Conservation (phyloP, 1,139 yeast genomes). For the Candida dubliniensis region DNA sequence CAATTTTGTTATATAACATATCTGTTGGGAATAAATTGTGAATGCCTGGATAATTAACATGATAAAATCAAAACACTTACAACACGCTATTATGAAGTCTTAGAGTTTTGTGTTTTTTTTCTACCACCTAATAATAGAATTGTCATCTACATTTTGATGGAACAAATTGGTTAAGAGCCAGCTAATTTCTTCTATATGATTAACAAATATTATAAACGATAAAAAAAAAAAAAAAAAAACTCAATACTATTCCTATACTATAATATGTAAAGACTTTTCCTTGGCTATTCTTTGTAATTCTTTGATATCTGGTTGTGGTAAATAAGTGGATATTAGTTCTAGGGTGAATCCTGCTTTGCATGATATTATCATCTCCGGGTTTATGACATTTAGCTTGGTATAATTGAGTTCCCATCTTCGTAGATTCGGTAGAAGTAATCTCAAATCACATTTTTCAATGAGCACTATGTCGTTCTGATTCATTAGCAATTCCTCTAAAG, state of each 20-base stretch:
- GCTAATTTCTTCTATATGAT: no score
- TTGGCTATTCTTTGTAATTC: slow-evolving; percentile 9
- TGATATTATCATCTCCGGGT: slow-evolving; percentile 15
- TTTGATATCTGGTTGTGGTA: slow-evolving; percentile 8
- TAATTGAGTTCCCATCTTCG: slow-evolving; percentile 16
- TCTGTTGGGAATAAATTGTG: no score
- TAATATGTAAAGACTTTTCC: slow-evolving; percentile 4
- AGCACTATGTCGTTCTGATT: slow-evolving; percentile 15
- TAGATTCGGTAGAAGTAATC: slow-evolving; percentile 20
- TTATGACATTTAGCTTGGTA: slow-evolving; percentile 16
- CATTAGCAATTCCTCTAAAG: slow-evolving; percentile 24
- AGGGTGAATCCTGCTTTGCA: slow-evolving; percentile 12
- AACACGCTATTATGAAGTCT: no score
- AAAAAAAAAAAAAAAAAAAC: no score
- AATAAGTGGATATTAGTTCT: slow-evolving; percentile 10
- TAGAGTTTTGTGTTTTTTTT: no score
- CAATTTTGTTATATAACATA: background rate
- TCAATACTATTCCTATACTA: slow-evolving; percentile 2
- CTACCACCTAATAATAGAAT: no score
- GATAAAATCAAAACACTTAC: no score
- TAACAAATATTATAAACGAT: no score
- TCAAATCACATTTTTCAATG: slow-evolving; percentile 14
- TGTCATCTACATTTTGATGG: no score
- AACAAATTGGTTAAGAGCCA: no score
- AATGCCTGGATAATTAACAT: no score